Percentiles rank a stretch among this genome's conserved stretches.
Conservation (phyloP, 106 monocot species). For the Platanthera guangdongensis region DNA sequence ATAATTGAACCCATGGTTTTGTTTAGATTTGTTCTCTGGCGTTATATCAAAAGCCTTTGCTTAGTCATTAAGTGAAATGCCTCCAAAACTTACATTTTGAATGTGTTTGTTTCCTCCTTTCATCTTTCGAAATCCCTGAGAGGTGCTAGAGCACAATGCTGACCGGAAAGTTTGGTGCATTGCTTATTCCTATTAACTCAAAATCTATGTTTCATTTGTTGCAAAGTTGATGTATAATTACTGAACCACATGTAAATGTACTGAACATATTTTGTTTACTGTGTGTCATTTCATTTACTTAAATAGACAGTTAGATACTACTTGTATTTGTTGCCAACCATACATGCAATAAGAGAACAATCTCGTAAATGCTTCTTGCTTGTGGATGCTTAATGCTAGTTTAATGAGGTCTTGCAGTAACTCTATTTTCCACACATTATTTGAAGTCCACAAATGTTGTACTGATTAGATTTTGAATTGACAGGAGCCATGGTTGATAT, state of each 20-base stretch:
- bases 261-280: not conserved
- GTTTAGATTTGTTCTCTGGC: too few relatives aligned
- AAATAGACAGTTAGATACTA: not conserved
- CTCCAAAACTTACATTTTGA: not conserved
- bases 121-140: too few relatives aligned
- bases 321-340: too few relatives aligned
- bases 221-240: not conserved
- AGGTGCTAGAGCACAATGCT: too few relatives aligned
- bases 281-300: not conserved
- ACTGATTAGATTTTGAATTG: not conserved
- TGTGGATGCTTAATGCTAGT: not conserved
- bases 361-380: not conserved
- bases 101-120: too few relatives aligned
- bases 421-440: too few relatives aligned
- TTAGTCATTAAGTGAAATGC: not conserved
- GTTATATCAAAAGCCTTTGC: too few relatives aligned
- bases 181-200: not conserved
- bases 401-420: too few relatives aligned
- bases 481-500: slow-evolving; percentile 72
- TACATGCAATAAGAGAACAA: too few relatives aligned
- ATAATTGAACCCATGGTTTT: too few relatives aligned
- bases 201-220: not conserved
- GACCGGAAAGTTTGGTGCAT: not conserved
- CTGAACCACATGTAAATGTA: not conserved
- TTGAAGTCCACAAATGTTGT: not conserved